These are phyloP conservation scores for Peltaster fructicola DNA, from an alignment of 2,329 filamentous ascomycete genomes.

Conservation along the genomic window DNA sequence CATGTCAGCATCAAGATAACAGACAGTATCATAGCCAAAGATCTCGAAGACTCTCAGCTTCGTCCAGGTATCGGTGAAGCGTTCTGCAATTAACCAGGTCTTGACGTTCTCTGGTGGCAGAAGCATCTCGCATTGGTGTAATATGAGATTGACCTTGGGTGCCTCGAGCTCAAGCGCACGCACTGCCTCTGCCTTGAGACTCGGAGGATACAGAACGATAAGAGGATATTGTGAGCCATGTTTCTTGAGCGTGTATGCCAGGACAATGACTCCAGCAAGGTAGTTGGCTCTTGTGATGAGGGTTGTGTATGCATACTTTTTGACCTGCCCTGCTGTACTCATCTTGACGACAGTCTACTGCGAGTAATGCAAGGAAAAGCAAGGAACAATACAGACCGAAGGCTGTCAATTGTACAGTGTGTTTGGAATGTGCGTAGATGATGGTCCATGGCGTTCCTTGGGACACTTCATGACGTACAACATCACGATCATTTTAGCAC, in stretches of 20 bases:
- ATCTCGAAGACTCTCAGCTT: slow-evolving; percentile 37
- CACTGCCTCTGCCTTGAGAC: slow-evolving; percentile 23
- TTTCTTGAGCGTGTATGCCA: slow-evolving; percentile 31
- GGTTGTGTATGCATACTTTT: slow-evolving; percentile 28
- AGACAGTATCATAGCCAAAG: slow-evolving; percentile 22
- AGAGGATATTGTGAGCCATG: slow-evolving; percentile 30
- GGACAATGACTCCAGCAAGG: slow-evolving; percentile 33
- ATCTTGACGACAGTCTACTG: too few relatives aligned
- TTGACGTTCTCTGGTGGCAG: slow-evolving; percentile 20
- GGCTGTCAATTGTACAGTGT: too few relatives aligned
- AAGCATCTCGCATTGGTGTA: slow-evolving; percentile 24
- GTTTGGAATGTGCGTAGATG: too few relatives aligned
- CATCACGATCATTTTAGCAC: too few relatives aligned
- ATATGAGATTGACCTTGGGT: slow-evolving; percentile 22
- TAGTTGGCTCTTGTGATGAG: slow-evolving; percentile 35
- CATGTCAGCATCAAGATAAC: slow-evolving; percentile 38
- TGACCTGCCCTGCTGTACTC: too few relatives aligned
- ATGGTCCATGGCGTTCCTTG: too few relatives aligned
- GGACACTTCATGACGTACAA: too few relatives aligned
- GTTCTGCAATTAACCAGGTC: slow-evolving; percentile 29
- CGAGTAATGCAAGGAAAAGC: too few relatives aligned
- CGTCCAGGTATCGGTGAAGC: slow-evolving; percentile 38
- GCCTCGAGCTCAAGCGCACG: slow-evolving; percentile 26
- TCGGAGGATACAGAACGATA: slow-evolving; percentile 32
- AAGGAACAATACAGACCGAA: too few relatives aligned